Base-by-base conservation (phyloP, 305 asterid genomes). In the Fraxinus dipetala region DNA sequence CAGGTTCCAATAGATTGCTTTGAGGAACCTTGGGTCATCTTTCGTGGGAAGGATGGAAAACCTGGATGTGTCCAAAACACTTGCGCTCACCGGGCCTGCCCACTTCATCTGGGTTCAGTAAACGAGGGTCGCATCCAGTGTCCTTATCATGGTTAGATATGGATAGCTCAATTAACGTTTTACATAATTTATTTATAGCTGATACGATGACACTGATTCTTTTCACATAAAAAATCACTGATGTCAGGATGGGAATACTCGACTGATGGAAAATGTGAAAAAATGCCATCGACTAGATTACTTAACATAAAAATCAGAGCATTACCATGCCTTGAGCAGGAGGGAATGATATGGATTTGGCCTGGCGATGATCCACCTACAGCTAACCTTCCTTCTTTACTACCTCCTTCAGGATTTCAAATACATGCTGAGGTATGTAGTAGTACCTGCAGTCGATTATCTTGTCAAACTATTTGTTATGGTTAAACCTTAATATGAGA, bases 41-140 rank as follows among this genome's bases (percentile, higher is more conserved):
- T 94, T 83, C 95, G 95, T 2, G 98, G 95, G 48, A 93, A 93
- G 85, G 97, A 92, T 87, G 94, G 97, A 14, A 89, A 92, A 82
- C 93, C 97, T 6, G 98, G 98, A 61, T 93, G 98, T 85, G 93
- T 94, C 65, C 94, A 86, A 79, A 94, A 94, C 80, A 92, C 98
- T 11, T 94, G 98, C 61, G 97, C 97, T 61, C 98, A 94, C 81
- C 88, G 98, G 85, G 98, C 97, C 76, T 94, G 98, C 83, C 98
- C 97, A 0, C 97, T 94, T 83, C 89, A 94, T 87, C 85, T 94
- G 84, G 98, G 98, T 81, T 87, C 98, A 26, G 90, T 94, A 5
- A 94, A 92, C 10, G 97, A 94, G 89, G 98, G 98, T 20, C 97
- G 98, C 9, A 88, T 94, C 78, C 97, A 89, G 75, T 94, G 98